Evolutionary conservation across 2,329 filamentous ascomycete species (phyloP), one percentile per base, ranked within the genome.

Genomic region (Fusarium odoratissimum): DNA sequence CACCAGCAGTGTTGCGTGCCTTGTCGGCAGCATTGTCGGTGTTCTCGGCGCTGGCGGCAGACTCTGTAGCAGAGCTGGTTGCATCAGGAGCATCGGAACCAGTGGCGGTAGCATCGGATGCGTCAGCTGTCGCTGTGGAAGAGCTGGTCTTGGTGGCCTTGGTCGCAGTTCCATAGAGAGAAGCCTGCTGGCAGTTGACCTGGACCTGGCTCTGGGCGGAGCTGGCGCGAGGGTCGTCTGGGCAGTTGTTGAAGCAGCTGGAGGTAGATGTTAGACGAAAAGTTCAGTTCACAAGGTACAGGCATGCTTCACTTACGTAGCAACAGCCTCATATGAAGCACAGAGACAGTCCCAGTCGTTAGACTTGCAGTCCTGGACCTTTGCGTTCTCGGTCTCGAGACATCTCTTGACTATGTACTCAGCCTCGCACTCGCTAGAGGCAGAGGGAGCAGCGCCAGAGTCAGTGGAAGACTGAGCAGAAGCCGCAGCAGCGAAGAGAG

Each of bases 161-260:
- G 65, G 78, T 77, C 44, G 77, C 78, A 48, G 83, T 82, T 57
- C 82, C 80, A 79, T 82, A 84, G 76, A 84, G 80, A 65, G 80
- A 83, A 66, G 84, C 85, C 72, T 85, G 82, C 63, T 79, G 77
- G 82, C 86, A 88, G 82, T 80, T 84, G 75, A 83, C 80, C 67
- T 78, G 77, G 69, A 84, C 81, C 77, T 85, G 82, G 73, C 80
- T 77, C 55, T 80, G 70, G 72, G 80, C 81, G 25, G 77, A 60
- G 58, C 73, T 60, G 68, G 76, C 79, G 49, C 83, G 81, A 56
- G 76, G 4, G 79, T 88, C 86, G 75, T 85, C 81, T 77, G 87
- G 87, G 82, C 87, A 88, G 84, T 88, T 88, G 83, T 87, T 86
- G 82, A 83, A 88, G 85, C 86, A 88, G 69, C 85, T 86, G 62